Evolutionary conservation across 768 basidiomycete species (phyloP).

Genomic region (Sporobolomyces pararoseus): DNA sequence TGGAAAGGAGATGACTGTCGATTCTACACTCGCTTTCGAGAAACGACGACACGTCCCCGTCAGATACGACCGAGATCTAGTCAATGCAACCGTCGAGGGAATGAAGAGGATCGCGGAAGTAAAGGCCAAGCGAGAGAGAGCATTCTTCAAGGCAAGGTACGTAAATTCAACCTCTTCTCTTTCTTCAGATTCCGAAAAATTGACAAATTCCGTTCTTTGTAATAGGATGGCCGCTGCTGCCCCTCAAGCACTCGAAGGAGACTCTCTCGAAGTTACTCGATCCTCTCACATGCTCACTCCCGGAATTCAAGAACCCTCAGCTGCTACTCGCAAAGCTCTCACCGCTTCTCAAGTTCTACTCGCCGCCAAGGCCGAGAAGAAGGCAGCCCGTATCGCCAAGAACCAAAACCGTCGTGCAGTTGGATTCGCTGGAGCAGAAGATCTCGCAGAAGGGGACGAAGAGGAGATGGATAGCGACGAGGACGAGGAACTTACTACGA

Average conservation of each 20-base stretch:
- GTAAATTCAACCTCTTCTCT: conserved; percentile 30
- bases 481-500: conserved; percentile 33
- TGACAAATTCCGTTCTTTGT: too few relatives aligned
- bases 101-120: conserved; percentile 95
- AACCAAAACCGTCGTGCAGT: conserved; percentile 30
- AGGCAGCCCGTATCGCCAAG: conserved; percentile 36
- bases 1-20: conserved; percentile 99
- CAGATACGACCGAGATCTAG: conserved; percentile 88
- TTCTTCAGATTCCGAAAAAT: not conserved
- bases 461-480: conserved; percentile 35
- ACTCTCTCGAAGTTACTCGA: conserved; percentile 45
- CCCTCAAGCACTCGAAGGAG: conserved; percentile 34
- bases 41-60: conserved; percentile 96
- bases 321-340: conserved; percentile 42
- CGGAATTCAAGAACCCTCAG: conserved; percentile 32
- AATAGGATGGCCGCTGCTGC: conserved; percentile 44
- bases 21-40: conserved; percentile 98
- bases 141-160: conserved; percentile 83
- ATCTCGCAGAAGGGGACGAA: conserved; percentile 29
- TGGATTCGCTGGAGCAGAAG: conserved; percentile 39
- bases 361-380: conserved; percentile 40
- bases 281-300: conserved; percentile 44
- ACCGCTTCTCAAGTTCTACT: conserved; percentile 40
- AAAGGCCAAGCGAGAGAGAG: conserved; percentile 79
- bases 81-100: conserved; percentile 88